Conservation (phyloP, 2,329 filamentous ascomycete species). For the Hansfordia pulvinata region DNA sequence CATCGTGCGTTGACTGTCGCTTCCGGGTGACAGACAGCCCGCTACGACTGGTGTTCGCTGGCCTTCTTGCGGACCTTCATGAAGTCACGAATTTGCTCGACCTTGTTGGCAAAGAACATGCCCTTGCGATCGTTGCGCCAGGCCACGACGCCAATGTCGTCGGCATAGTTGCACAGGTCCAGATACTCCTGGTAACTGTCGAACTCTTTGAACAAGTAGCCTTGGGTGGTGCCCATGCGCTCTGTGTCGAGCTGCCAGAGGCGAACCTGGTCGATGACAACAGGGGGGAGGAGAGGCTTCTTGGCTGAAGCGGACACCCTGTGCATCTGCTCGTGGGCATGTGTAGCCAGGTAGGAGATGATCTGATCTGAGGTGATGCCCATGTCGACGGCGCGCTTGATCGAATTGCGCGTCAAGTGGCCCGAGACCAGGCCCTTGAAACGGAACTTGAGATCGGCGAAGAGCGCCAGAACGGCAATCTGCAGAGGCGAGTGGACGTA, state of each 20-base stretch:
- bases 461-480: constrained; percentile 86
- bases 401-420: constrained; percentile 76
- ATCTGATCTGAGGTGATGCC: constrained; percentile 95
- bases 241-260: constrained; percentile 97
- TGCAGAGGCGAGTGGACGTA: constrained; percentile 91
- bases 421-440: constrained; percentile 92
- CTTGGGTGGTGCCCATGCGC: constrained; percentile 70
- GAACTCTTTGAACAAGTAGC: constrained; percentile 87
- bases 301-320: constrained; percentile 43
- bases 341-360: constrained; percentile 79
- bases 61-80: constrained; percentile 34
- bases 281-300: constrained; percentile 73
- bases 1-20: constrained; percentile 1
- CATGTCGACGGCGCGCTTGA: constrained; percentile 72
- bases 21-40: no score
- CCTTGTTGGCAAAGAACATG: constrained; percentile 83
- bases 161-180: constrained; percentile 62
- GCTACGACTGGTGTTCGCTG: not conserved
- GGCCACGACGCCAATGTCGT: constrained; percentile 77
- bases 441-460: constrained; percentile 74
- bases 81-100: constrained; percentile 79
- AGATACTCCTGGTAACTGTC: constrained; percentile 56
- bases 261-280: constrained; percentile 92
- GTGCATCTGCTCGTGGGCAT: constrained; percentile 91
- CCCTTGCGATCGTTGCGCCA: constrained; percentile 72